A percentile compares a stretch with the other conserved stretches of the same genome.
These are phyloP conservation scores for Phaeodactylum tricornutum DNA, from an alignment of 108 stramenopile species.

Conservation along the genomic window DNA sequence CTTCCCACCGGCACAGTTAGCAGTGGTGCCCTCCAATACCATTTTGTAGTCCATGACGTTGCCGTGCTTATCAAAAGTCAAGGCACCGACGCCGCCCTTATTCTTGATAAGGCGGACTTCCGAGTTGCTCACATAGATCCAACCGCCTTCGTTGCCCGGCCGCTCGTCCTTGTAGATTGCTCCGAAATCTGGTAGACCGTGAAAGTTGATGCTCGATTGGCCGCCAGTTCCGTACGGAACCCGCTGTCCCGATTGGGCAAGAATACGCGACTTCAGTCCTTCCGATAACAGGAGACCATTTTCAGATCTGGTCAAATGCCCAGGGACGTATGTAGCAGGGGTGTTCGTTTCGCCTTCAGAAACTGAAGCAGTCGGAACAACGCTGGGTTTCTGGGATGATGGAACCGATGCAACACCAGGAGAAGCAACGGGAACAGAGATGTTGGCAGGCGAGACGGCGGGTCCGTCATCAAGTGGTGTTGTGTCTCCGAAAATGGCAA, in stretches of 20 bases:
- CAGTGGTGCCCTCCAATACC: conserved; percentile 16
- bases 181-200: conserved; percentile 40
- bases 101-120: conserved; percentile 12
- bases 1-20: conserved; percentile 46
- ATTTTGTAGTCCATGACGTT: conserved; percentile 25
- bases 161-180: conserved; percentile 25
- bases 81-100: conserved; percentile 30
- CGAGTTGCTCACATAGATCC: conserved; percentile 52
- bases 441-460: too few relatives aligned
- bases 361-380: too few relatives aligned
- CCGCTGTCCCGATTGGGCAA: conserved; percentile 15
- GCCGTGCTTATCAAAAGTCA: conserved; percentile 23
- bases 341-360: not conserved
- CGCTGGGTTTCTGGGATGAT: too few relatives aligned
- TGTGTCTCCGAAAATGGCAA: too few relatives aligned
- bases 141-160: conserved; percentile 21
- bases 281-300: conserved; percentile 18
- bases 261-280: conserved; percentile 15
- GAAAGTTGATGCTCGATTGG: conserved; percentile 17
- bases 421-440: too few relatives aligned
- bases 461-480: too few relatives aligned
- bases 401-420: too few relatives aligned
- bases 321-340: conserved; percentile 22
- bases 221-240: conserved; percentile 16
- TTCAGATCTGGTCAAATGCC: conserved; percentile 26